These are phyloP conservation scores for Eimeria falciformis DNA, from an alignment of 169 alveolate genomes.

Conservation along the genomic window DNA sequence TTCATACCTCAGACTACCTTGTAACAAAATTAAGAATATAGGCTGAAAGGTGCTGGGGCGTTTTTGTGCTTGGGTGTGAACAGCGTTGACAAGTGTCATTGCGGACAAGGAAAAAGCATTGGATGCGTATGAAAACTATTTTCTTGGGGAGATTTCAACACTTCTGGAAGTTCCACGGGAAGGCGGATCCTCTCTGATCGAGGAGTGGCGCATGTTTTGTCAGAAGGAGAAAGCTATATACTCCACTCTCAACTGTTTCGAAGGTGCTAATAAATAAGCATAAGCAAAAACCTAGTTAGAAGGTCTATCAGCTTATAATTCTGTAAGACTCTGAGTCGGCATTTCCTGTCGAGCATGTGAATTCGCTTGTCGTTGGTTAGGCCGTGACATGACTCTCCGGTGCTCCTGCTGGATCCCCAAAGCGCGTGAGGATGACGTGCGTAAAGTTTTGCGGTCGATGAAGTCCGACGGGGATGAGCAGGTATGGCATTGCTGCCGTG, in stretches of 20 bases:
- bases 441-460: conserved; percentile 87
- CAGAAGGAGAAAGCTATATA: conserved; percentile 95
- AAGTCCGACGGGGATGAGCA: conserved; percentile 64
- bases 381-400: conserved; percentile 91
- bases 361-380: not conserved
- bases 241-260: conserved; percentile 93
- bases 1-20: too few relatives aligned
- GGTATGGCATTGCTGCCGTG: not conserved
- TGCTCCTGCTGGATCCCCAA: conserved; percentile 98
- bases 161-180: conserved; percentile 89
- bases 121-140: conserved; percentile 92
- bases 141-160: conserved; percentile 89
- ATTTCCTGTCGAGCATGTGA: not conserved
- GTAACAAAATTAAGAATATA: too few relatives aligned
- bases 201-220: conserved; percentile 95
- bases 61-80: too few relatives aligned
- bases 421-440: conserved; percentile 91
- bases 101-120: conserved; percentile 92
- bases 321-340: not conserved
- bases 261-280: conserved; percentile 64
- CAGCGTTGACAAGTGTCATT: conserved; percentile 64
- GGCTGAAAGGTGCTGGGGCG: not conserved
- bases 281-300: not conserved
- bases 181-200: conserved; percentile 90
- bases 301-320: not conserved